Evolutionary conservation across 345 rosid genomes (phyloP).

Genomic region (Lenwebbia sp.): DNA sequence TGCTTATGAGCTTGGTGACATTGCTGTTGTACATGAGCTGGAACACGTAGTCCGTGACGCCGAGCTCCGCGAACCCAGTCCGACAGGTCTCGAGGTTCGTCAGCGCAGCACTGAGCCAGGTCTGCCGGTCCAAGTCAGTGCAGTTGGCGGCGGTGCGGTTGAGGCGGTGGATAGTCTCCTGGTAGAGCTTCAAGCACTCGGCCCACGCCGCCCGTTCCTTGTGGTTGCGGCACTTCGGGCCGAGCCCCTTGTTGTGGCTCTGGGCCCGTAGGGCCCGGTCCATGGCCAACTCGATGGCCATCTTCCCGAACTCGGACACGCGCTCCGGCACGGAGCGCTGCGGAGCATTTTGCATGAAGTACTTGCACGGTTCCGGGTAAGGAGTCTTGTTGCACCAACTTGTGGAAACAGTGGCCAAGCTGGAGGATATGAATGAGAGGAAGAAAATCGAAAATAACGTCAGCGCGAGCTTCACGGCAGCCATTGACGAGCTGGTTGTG

Average conservation of each 20-base stretch:
- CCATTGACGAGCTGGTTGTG: not conserved
- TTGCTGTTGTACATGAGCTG: conserved; percentile 23
- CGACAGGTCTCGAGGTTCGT: conserved; percentile 72
- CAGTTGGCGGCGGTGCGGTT: conserved; percentile 47
- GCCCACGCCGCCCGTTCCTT: conserved; percentile 35
- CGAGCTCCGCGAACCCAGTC: conserved; percentile 45
- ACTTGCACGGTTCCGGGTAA: conserved; percentile 55
- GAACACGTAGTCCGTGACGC: conserved; percentile 36
- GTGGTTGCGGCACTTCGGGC: conserved; percentile 12
- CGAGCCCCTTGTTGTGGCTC: conserved; percentile 11
- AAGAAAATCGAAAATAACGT: not conserved
- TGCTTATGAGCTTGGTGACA: conserved; percentile 23
- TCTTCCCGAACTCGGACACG: conserved; percentile 42
- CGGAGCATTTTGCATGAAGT: conserved; percentile 21
- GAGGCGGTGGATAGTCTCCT: conserved; percentile 42
- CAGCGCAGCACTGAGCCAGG: conserved; percentile 83
- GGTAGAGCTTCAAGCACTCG: conserved; percentile 58
- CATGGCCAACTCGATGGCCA: conserved; percentile 37
- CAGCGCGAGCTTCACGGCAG: not conserved
- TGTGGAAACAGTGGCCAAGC: not conserved
- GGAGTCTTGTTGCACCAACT: conserved; percentile 77
- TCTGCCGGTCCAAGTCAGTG: conserved; percentile 57
- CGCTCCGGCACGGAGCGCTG: conserved; percentile 4
- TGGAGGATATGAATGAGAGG: not conserved
- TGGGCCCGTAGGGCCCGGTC: conserved; percentile 30